A percentile compares a stretch with the other conserved stretches of the same genome.
phyloP scores from a whole-genome alignment of 208 protist species.

The Blechomonas ayalai region DNA sequence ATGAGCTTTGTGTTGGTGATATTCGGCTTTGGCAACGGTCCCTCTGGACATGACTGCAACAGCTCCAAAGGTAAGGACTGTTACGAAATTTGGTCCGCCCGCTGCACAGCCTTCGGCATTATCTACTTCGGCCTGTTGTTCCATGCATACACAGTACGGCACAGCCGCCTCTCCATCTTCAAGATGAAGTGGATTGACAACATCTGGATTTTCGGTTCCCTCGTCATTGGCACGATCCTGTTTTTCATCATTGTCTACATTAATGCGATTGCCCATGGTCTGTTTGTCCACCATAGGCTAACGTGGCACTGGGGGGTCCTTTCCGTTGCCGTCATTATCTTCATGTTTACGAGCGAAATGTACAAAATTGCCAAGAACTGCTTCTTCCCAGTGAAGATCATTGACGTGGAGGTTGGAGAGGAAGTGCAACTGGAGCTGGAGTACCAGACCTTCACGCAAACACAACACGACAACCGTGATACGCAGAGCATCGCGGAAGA shows the following conservation, averaged over 20 bases:
- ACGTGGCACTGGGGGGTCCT: conserved; percentile 85
- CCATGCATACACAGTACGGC: conserved; percentile 87
- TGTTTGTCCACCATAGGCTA: conserved; percentile 79
- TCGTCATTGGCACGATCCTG: conserved; percentile 33
- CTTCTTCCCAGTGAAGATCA: conserved; percentile 50
- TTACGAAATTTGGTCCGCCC: conserved; percentile 60
- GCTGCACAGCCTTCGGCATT: conserved; percentile 72
- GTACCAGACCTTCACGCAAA: conserved; percentile 57
- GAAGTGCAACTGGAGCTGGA: conserved; percentile 35
- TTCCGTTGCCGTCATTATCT: conserved; percentile 36
- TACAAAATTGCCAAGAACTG: conserved; percentile 87
- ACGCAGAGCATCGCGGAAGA: conserved; percentile 68
- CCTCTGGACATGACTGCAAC: conserved; percentile 61
- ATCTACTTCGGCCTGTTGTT: conserved; percentile 85
- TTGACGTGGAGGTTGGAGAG: conserved; percentile 19
- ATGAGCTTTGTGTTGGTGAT: conserved; percentile 52
- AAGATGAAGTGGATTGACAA: conserved; percentile 86
- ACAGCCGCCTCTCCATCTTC: conserved; percentile 66
- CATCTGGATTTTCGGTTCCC: conserved; percentile 66
- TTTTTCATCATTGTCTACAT: conserved; percentile 82
- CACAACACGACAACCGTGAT: conserved; percentile 34
- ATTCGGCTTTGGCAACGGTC: conserved; percentile 58
- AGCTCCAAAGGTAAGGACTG: conserved; percentile 29
- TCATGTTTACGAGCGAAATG: conserved; percentile 47
- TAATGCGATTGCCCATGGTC: conserved; percentile 37